Conservation (phyloP, 306 rosid genomes). For the Coriaria nepalensis region DNA sequence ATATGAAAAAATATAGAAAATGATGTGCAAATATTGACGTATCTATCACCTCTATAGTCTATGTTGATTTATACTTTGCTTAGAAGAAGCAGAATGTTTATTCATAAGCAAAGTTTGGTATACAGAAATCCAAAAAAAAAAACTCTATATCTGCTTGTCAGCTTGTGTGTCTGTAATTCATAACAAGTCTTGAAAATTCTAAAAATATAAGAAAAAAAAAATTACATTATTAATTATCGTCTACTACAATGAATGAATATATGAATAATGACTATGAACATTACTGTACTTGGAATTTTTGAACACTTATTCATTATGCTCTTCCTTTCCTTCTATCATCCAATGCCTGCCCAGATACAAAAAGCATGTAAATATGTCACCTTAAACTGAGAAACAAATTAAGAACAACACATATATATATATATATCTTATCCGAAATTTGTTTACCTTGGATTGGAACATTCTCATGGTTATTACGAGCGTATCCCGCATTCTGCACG, state of each 20-base stretch:
- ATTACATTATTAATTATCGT: slow-evolving; percentile 2
- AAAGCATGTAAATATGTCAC: not conserved
- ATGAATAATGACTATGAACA: slow-evolving; percentile 19
- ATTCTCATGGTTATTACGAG: slow-evolving; percentile 81
- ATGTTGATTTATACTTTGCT: too few relatives aligned
- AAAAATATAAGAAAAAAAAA: too few relatives aligned
- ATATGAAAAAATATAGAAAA: too few relatives aligned
- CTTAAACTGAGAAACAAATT: not conserved
- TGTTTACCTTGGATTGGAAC: slow-evolving; percentile 83
- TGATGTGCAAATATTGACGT: too few relatives aligned
- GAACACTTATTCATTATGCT: slow-evolving; percentile 13
- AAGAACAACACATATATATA: too few relatives aligned
- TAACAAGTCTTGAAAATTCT: too few relatives aligned
- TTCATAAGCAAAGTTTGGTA: too few relatives aligned
- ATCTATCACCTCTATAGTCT: too few relatives aligned
- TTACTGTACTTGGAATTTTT: not conserved
- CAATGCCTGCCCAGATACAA: slow-evolving; percentile 36
- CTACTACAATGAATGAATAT: slow-evolving; percentile 19
- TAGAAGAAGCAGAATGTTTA: too few relatives aligned
- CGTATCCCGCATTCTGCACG: slow-evolving; percentile 75
- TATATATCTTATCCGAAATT: slow-evolving; percentile 1
- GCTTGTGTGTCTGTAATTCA: too few relatives aligned
- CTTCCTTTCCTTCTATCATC: slow-evolving; percentile 45
- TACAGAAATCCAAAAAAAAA: too few relatives aligned
- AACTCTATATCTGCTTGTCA: too few relatives aligned